These are phyloP conservation scores for Gaeumannomyces sp. DNA, from an alignment of 2,329 filamentous ascomycete genomes.

Conservation along the genomic window DNA sequence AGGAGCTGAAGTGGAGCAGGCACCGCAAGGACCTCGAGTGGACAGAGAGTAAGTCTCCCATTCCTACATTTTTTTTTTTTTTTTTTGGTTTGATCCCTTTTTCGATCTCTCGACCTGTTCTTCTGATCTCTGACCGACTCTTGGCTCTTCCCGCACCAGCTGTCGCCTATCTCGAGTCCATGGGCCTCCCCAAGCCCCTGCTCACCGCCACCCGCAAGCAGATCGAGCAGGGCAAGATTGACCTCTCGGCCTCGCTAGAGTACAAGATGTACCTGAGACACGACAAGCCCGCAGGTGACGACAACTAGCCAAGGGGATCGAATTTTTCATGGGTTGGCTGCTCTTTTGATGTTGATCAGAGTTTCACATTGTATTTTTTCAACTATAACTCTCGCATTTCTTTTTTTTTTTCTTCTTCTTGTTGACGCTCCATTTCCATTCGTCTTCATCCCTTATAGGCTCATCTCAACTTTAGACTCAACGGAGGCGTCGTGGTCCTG, in stretches of 20 bases:
- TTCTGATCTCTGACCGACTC: too few species aligned
- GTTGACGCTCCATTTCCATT: neutral
- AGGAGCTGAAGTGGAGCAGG: constrained; percentile 73
- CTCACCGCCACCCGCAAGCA: constrained; percentile 51
- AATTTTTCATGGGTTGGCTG: neutral
- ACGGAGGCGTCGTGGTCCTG: neutral
- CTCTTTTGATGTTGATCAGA: neutral
- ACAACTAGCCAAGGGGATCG: constrained; percentile 12
- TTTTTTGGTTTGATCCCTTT: too few species aligned
- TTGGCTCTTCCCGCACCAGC: constrained; percentile 28
- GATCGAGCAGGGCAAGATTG: constrained; percentile 54
- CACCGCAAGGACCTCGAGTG: constrained; percentile 73
- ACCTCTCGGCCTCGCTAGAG: constrained; percentile 50
- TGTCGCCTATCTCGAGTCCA: constrained; percentile 55
- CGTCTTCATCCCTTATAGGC: neutral
- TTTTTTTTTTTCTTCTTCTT: neutral
- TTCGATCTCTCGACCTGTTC: too few species aligned
- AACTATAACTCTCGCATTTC: too few species aligned
- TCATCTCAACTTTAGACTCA: neutral
- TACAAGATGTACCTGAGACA: constrained; percentile 58
- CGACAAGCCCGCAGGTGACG: constrained; percentile 42
- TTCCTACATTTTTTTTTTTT: neutral
- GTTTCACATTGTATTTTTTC: neutral
- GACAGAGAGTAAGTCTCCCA: constrained; percentile 56
- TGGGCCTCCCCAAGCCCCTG: constrained; percentile 59